A percentile compares a stretch with the other conserved stretches of the same genome.
These are phyloP conservation scores for Lodderomyces orthopsilosis DNA, from an alignment of 1,139 yeast species.

Conservation along the genomic window DNA sequence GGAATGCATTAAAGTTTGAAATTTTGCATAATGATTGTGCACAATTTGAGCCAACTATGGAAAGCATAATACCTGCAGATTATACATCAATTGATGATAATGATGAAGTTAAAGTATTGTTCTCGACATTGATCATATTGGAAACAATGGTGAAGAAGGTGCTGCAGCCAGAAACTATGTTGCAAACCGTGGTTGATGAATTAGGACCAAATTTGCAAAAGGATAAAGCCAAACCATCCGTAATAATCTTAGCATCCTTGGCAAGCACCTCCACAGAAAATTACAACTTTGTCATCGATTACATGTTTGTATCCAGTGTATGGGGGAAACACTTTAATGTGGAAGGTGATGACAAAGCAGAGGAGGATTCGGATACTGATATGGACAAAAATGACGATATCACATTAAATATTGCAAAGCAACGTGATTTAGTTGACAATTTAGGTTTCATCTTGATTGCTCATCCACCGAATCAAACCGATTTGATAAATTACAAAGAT, in stretches of 20 bases:
- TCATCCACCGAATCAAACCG: conserved; percentile 17
- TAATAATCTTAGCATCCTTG: conserved; percentile 55
- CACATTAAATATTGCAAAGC: conserved; percentile 48
- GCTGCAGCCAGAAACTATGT: conserved; percentile 25
- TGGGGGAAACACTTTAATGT: conserved; percentile 40
- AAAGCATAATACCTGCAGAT: conserved; percentile 28
- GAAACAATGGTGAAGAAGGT: conserved; percentile 37
- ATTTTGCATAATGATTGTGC: conserved; percentile 67
- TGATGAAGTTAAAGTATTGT: conserved; percentile 40
- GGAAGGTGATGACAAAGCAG: conserved; percentile 14
- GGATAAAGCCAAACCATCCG: conserved; percentile 58
- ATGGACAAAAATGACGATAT: conserved; percentile 27
- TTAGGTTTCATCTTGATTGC: conserved; percentile 51
- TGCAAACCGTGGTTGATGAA: conserved; percentile 51
- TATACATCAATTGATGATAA: conserved; percentile 31
- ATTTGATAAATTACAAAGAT: conserved; percentile 48
- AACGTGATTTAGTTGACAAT: conserved; percentile 59
- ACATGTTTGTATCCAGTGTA: conserved; percentile 28
- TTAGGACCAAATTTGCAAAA: conserved; percentile 53
- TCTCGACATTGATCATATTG: conserved; percentile 50
- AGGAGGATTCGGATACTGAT: conserved; percentile 9
- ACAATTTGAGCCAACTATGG: conserved; percentile 26
- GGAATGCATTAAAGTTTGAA: conserved; percentile 90
- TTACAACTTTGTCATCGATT: conserved; percentile 46
- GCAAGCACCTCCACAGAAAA: conserved; percentile 36